These are phyloP conservation scores for Tetracladium maxilliforme DNA, from an alignment of 2,329 filamentous ascomycete genomes.

Conservation along the genomic window DNA sequence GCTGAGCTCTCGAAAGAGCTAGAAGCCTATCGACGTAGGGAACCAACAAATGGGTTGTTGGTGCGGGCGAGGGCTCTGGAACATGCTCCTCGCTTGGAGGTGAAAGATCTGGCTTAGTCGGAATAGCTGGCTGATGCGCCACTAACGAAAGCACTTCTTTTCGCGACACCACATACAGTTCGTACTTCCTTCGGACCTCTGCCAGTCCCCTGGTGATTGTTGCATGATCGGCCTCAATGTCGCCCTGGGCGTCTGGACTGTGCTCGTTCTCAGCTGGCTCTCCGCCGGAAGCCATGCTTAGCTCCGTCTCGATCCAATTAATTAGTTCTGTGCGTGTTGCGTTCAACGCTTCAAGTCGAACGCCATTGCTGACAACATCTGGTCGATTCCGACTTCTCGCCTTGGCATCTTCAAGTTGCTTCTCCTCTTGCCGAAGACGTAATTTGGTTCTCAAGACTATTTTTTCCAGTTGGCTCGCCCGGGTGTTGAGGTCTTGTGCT, in stretches of 20 bases:
- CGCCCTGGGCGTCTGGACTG: constrained; percentile 9
- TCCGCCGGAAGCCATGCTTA: constrained; percentile 31
- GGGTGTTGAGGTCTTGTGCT: constrained; percentile 11
- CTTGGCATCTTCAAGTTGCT: constrained; percentile 32
- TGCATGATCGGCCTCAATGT: constrained; percentile 8
- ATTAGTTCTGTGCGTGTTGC: constrained; percentile 45
- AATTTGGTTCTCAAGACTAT: constrained; percentile 35
- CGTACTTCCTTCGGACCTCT: constrained; percentile 3
- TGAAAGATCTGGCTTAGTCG: too few relatives aligned
- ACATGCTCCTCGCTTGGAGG: too few relatives aligned
- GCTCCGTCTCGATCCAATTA: constrained; percentile 48
- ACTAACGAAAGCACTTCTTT: too few relatives aligned
- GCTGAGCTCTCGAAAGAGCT: constrained; percentile 38
- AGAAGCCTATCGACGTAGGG: constrained; percentile 42
- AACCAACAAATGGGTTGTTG: too few relatives aligned
- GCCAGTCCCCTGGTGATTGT: constrained; percentile 1
- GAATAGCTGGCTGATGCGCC: too few relatives aligned
- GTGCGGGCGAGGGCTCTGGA: too few relatives aligned
- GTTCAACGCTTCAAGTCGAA: constrained; percentile 32
- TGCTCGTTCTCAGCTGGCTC: constrained; percentile 16
- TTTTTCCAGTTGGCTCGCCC: constrained; percentile 25
- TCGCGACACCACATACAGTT: constrained; percentile 22
- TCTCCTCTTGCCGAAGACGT: constrained; percentile 38
- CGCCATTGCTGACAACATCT: constrained; percentile 16
- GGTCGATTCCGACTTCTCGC: constrained; percentile 18